Base-by-base conservation (phyloP, 371 early-diverging fungal genomes). In the Rhizopus sp. region DNA sequence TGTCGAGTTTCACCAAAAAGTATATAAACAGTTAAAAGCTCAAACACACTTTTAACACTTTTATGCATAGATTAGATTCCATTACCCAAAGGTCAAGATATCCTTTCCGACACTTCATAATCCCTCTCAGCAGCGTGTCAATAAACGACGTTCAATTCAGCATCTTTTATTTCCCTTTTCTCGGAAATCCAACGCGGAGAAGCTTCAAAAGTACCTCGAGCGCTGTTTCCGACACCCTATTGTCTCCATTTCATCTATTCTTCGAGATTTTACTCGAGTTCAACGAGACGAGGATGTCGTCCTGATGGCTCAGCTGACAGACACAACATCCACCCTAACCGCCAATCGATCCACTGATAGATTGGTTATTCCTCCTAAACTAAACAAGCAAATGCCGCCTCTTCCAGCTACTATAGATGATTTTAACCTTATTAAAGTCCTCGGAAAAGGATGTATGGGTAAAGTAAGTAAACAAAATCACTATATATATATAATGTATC, bases 361-460 rank as follows among this genome's bases (percentile, higher is more conserved):
- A 29, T 47, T 31, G 29, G 42, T 42, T 17, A n/a, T n/a, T 29
- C 31, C 23, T 23, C 23, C 23, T 23, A 23, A 23, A 23, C 23
- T 23, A 23, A 23, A 15, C 31, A 32, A 41, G 9, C 17, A n/a
- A 30, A 35, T 12, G 31, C 13, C 29, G 16, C 33, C 39, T 12
- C 3, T 35, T 29, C 34, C 45, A 41, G 42, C 46, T 17, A 45
- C 64, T 13, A 30, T 59, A 3, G 68, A 78, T 5, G 79, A 85
- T 55, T 83, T 78, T 59, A 62, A 69, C 17, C 57, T 87, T n/a
- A 51, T 85, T 7, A 73, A 75, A 53, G 80, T 83, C 5, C 51
- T 88, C 0, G 86, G 87, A 2, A 78, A 70, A 68, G 87, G 85
- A 10, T 72, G 73, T 53, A 81, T 85, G 79, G 85, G 84, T 16